Conservation (phyloP, 345 rosid genomes). For the Toxicodendron radicans region DNA sequence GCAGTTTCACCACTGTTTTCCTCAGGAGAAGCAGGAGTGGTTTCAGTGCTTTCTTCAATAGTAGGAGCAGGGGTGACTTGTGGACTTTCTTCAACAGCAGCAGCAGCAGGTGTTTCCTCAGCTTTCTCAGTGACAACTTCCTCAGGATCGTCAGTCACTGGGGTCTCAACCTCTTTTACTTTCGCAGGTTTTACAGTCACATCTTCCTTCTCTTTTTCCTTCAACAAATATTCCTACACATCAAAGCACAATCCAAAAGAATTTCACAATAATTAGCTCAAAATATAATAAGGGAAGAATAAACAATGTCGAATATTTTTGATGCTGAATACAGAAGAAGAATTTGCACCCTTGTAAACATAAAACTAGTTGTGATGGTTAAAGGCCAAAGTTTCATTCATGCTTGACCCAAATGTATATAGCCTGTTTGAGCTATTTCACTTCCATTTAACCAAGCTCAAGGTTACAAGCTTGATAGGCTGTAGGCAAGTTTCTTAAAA, state of each 20-base stretch:
- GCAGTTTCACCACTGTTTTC: conserved; percentile 32
- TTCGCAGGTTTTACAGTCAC: conserved; percentile 48
- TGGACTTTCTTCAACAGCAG: conserved; percentile 33
- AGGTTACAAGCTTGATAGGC: not conserved
- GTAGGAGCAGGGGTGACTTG: conserved; percentile 30
- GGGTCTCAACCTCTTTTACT: conserved; percentile 46
- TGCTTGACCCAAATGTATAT: not conserved
- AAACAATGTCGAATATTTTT: not conserved
- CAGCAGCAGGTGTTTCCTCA: conserved; percentile 43
- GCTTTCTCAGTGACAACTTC: conserved; percentile 44
- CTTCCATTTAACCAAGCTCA: not conserved
- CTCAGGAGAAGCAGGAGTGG: conserved; percentile 30
- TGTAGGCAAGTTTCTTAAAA: not conserved
- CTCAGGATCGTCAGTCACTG: conserved; percentile 41
- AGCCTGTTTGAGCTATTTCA: not conserved
- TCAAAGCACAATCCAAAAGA: conserved; percentile 11
- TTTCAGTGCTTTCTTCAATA: conserved; percentile 40
- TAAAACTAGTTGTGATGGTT: no score
- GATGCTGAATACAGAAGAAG: not conserved
- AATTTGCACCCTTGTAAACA: not conserved
- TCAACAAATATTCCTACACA: conserved; percentile 68
- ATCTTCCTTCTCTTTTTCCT: conserved; percentile 60
- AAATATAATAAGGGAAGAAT: conserved; percentile 3
- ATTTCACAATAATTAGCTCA: conserved; percentile 10
- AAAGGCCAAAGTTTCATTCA: not conserved